Evolutionary conservation across 163 green algal genomes (phyloP).

Genomic region (Prototheca wickerhamii): DNA sequence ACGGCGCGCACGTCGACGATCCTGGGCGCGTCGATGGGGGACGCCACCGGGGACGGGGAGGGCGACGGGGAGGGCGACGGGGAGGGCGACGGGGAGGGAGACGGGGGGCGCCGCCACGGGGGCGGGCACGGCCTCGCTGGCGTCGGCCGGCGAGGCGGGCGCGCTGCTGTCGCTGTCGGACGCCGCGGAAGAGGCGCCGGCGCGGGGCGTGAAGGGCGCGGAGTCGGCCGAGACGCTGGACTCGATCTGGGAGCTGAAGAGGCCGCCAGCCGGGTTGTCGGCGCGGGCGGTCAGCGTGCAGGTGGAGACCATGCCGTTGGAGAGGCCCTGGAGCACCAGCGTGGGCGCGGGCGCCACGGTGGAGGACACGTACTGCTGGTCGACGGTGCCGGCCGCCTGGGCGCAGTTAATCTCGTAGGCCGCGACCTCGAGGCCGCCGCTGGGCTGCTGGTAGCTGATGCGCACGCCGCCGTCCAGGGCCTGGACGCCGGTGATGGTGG

Average conservation of each 20-base stretch:
- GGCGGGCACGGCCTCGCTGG: neutral
- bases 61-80: neutral
- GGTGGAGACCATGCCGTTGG: neutral
- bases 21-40: neutral
- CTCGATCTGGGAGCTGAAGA: neutral
- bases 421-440: neutral
- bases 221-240: neutral
- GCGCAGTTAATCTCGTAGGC: neutral
- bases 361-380: neutral
- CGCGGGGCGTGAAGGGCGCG: neutral
- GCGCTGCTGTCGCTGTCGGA: neutral
- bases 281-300: conserved; percentile 1
- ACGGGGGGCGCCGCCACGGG: too few relatives aligned
- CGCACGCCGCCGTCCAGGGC: neutral
- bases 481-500: neutral
- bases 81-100: neutral
- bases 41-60: neutral
- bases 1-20: neutral
- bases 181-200: neutral
- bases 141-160: too few relatives aligned
- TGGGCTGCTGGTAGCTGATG: neutral
- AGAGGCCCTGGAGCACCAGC: neutral
- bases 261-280: neutral
- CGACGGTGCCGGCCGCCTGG: neutral
- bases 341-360: neutral